Evolutionary conservation across 2,329 filamentous ascomycete species (phyloP).

Genomic region (Sporothrix sp.): DNA sequence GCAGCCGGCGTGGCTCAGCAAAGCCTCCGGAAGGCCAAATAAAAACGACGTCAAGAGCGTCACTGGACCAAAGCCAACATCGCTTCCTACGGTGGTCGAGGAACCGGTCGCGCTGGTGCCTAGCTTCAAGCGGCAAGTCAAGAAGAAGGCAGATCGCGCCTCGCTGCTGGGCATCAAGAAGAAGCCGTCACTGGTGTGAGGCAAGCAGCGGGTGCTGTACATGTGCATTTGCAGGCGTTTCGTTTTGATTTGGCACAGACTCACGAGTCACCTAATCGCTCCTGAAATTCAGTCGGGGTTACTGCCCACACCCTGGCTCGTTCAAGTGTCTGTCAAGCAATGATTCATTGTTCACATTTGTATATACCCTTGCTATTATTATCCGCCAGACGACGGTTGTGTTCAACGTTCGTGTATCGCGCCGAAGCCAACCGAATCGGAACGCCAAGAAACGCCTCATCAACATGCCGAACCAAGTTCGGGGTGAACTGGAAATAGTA

Average conservation of each 20-base stretch:
- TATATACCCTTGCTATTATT: no score
- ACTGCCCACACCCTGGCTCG: no score
- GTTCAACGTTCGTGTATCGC: no score
- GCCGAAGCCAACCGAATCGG: no score
- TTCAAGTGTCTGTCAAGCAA: no score
- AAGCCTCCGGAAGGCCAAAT: constrained; percentile 22
- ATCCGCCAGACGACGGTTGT: no score
- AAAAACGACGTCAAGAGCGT: constrained; percentile 23
- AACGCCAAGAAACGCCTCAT: not conserved
- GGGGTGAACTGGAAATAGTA: no score
- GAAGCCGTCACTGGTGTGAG: constrained; percentile 53
- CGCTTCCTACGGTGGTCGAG: not conserved
- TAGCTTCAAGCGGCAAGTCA: constrained; percentile 64
- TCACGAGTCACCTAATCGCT: no score
- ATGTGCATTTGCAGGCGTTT: not conserved
- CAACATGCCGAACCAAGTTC: not conserved
- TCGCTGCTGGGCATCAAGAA: constrained; percentile 79
- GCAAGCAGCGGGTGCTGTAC: not conserved
- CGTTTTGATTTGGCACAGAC: no score
- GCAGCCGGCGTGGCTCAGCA: not conserved
- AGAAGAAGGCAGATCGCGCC: constrained; percentile 77
- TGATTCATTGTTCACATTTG: no score
- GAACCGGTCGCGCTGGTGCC: constrained; percentile 22
- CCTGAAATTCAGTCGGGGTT: no score
- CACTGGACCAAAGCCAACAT: constrained; percentile 21